A percentile compares a stretch with the other conserved stretches of the same genome.
Evolutionary conservation across 768 basidiomycete species (phyloP).

Genomic region (Phlebiopsis gigantea): DNA sequence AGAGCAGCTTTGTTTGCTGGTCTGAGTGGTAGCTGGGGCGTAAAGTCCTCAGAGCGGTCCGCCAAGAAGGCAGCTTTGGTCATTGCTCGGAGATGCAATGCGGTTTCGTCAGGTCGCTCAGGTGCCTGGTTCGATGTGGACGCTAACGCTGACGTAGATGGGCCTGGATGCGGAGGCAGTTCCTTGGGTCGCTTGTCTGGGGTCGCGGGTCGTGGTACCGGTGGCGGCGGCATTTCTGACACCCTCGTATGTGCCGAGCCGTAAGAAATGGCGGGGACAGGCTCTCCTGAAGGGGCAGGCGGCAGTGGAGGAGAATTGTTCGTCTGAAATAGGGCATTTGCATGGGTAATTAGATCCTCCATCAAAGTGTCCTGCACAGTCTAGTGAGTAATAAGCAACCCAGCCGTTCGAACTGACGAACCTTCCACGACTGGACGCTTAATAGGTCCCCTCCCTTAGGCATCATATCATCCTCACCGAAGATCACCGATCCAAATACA

Average conservation of each 20-base stretch:
- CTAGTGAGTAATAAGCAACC: neutral
- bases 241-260: conserved; percentile 72
- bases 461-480: conserved; percentile 87
- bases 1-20: conserved; percentile 33
- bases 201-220: neutral
- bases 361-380: conserved; percentile 58
- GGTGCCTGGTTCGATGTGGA: no score
- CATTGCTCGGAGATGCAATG: conserved; percentile 56
- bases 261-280: conserved; percentile 50
- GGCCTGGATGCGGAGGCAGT: conserved; percentile 16
- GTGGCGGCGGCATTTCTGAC: conserved; percentile 34
- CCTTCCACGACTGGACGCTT: conserved; percentile 72
- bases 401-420: conserved; percentile 22
- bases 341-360: conserved; percentile 80
- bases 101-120: no score
- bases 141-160: conserved; percentile 17
- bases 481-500: conserved; percentile 82
- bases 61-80: neutral
- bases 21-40: conserved; percentile 61
- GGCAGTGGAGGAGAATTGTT: conserved; percentile 57
- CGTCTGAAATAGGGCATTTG: conserved; percentile 59
- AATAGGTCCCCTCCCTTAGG: conserved; percentile 74
- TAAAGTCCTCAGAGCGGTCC: conserved; percentile 52
- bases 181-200: neutral
- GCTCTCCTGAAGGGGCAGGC: conserved; percentile 64